Evolutionary conservation across 2,329 filamentous ascomycete species (phyloP).

Genomic region (Apiospora sp.): DNA sequence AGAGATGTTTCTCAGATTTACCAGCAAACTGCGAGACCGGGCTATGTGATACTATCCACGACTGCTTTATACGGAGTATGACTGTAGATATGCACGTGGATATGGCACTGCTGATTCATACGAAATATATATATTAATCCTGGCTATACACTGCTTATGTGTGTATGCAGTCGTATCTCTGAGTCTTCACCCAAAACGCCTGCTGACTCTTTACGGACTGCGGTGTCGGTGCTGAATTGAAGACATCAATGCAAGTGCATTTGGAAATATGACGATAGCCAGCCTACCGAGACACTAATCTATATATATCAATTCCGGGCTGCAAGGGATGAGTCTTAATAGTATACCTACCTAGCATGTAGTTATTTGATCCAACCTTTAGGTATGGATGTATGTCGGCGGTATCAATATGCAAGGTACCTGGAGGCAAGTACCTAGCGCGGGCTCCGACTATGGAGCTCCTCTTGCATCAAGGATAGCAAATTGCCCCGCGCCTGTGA

Average conservation of each 20-base stretch:
- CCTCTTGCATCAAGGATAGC: background rate
- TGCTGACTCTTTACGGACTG: background rate
- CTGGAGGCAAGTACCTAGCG: background rate
- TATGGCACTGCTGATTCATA: background rate
- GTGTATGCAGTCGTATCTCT: background rate
- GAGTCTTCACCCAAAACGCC: background rate
- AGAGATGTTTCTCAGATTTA: background rate
- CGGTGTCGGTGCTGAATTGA: background rate
- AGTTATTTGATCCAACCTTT: too few species aligned
- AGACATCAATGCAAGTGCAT: background rate
- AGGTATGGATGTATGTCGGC: background rate
- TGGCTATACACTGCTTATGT: background rate
- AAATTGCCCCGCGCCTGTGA: slow-evolving; percentile 11
- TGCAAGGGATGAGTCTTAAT: too few species aligned
- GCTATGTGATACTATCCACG: background rate
- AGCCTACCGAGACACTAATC: background rate
- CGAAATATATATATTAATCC: background rate
- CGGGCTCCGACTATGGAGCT: slow-evolving; percentile 15
- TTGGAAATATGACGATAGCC: background rate
- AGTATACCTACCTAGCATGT: background rate
- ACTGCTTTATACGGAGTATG: background rate
- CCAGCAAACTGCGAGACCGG: background rate
- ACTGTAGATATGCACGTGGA: background rate
- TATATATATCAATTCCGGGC: too few species aligned
- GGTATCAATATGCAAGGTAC: background rate